These are phyloP conservation scores for Cytauxzoon felis DNA, from an alignment of 169 alveolate species.

Conservation along the genomic window DNA sequence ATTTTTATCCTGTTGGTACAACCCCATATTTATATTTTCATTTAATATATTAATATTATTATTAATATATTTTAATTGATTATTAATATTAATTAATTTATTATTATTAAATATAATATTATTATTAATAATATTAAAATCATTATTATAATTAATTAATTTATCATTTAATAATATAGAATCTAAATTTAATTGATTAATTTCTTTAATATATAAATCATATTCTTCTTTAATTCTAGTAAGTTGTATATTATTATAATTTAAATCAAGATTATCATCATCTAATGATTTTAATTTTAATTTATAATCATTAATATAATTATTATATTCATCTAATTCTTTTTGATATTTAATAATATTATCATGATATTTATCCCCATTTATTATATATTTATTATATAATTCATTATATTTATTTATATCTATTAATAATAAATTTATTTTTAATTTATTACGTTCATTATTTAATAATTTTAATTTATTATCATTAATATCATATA, in stretches of 20 bases:
- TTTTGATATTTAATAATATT: not conserved
- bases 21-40: conserved; percentile 18
- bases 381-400: not conserved
- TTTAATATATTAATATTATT: conserved; percentile 13
- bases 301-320: conserved; percentile 8
- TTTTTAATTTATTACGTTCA: conserved; percentile 30
- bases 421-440: conserved; percentile 7
- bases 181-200: too few species aligned
- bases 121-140: conserved; percentile 3
- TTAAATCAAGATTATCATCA: not conserved
- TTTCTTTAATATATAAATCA: too few species aligned
- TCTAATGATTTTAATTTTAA: conserved; percentile 1
- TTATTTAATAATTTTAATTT: conserved; percentile 44
- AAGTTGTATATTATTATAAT: too few species aligned
- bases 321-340: conserved; percentile 20
- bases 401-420: conserved; percentile 9
- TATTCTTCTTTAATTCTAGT: too few species aligned
- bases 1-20: conserved; percentile 28
- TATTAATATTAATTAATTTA: not conserved
- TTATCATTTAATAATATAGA: too few species aligned
- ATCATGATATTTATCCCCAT: conserved; percentile 2
- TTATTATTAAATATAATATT: not conserved
- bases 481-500: conserved; percentile 6
- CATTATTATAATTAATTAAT: conserved; percentile 19
- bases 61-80: not conserved